These are phyloP conservation scores for Syncephalastrum racemosum DNA, from an alignment of 371 early-diverging fungal genomes.

Conservation along the genomic window DNA sequence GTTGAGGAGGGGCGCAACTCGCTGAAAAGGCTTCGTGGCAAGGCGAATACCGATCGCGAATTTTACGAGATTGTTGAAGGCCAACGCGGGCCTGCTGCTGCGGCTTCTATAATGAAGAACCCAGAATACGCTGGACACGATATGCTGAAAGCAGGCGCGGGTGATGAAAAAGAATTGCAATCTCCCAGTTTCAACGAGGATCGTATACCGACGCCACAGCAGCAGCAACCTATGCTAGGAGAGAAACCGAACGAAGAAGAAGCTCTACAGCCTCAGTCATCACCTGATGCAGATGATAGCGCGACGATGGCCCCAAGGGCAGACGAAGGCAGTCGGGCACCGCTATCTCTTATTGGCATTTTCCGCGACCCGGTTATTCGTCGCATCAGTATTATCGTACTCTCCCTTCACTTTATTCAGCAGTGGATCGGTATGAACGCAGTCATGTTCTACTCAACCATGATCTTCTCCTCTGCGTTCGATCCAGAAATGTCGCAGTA, in stretches of 20 bases:
- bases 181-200: background rate
- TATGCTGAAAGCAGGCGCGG: background rate
- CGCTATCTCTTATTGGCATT: slow-evolving; percentile 27
- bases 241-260: slow-evolving; percentile 7
- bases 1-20: slow-evolving; percentile 55
- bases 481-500: slow-evolving; percentile 44
- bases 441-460: slow-evolving; percentile 75
- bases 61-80: slow-evolving; percentile 56
- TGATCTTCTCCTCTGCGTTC: slow-evolving; percentile 53
- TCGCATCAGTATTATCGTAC: slow-evolving; percentile 48
- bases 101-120: slow-evolving; percentile 1
- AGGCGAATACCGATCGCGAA: slow-evolving; percentile 53
- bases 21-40: slow-evolving; percentile 54
- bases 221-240: no score
- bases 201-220: no score
- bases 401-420: slow-evolving; percentile 64
- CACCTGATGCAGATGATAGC: background rate
- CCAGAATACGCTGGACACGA: background rate
- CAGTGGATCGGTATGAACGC: slow-evolving; percentile 88
- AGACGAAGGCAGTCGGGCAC: slow-evolving; percentile 23
- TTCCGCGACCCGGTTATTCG: slow-evolving; percentile 34
- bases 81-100: slow-evolving; percentile 33
- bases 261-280: slow-evolving; percentile 1
- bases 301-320: slow-evolving; percentile 16
- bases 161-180: background rate